Conservation (phyloP, 1,139 yeast genomes). For the Hyphopichia burtonii region DNA sequence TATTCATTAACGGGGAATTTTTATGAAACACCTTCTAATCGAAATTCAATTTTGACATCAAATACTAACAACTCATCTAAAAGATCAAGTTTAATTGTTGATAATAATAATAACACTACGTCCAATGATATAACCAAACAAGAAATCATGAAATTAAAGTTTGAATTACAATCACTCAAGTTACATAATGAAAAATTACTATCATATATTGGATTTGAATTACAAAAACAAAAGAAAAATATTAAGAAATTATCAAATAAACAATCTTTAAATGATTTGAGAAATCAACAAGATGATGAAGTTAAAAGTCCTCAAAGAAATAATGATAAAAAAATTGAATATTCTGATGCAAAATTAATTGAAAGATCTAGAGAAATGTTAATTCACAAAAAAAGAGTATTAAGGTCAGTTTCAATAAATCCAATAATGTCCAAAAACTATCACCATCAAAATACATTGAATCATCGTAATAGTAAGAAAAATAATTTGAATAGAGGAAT, state of each 20-base stretch:
- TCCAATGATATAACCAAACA: constrained; percentile 41
- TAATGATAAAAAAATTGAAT: constrained; percentile 32
- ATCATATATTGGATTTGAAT: constrained; percentile 57
- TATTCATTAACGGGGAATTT: constrained; percentile 20
- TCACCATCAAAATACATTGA: constrained; percentile 11
- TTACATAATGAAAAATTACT: constrained; percentile 56
- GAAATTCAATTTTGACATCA: constrained; percentile 18
- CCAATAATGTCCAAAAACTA: constrained; percentile 36
- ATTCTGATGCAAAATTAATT: constrained; percentile 55
- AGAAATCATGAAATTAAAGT: constrained; percentile 51
- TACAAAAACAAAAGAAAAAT: constrained; percentile 50
- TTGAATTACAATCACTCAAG: constrained; percentile 53
- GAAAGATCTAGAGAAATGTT: constrained; percentile 41
- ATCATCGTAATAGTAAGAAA: neutral
- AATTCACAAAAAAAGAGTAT: constrained; percentile 44
- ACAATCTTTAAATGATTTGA: constrained; percentile 24
- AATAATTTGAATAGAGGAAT: neutral
- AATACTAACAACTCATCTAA: constrained; percentile 26
- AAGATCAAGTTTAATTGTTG: constrained; percentile 38
- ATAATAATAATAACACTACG: constrained; percentile 11
- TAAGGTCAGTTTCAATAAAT: constrained; percentile 46
- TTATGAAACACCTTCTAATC: constrained; percentile 16
- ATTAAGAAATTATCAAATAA: constrained; percentile 41
- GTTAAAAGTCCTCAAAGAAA: constrained; percentile 6
- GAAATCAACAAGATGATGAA: constrained; percentile 7